Evolutionary conservation across 163 green algal species (phyloP), one percentile per base, ranked within the genome.

Genomic region (Volvox carteri): DNA sequence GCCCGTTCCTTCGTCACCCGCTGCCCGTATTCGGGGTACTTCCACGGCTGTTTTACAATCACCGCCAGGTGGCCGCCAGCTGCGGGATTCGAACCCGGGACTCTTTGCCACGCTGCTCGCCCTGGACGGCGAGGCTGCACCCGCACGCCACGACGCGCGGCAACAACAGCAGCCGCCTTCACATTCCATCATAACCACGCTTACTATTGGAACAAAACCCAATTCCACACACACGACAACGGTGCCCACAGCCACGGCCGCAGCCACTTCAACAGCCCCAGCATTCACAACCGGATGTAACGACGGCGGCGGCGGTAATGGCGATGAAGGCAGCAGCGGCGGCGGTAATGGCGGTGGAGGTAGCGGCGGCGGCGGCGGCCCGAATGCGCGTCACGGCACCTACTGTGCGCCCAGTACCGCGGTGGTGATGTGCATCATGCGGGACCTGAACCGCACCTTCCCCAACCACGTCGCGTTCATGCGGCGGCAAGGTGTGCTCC

Each of bases 381-480:
- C 62, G n/a, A n/a, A n/a, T n/a, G n/a, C n/a, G n/a, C n/a, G n/a
- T n/a, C n/a, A n/a, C n/a, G n/a, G n/a, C n/a, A n/a, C n/a, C 6
- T 78, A 54, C 23, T 19, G 1, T 9, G 39, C 70, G 12, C 70
- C 70, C 78, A 74, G 8, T 50, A 56, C 85, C 1, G 46, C 90
- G 3, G 77, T 91, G 5, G 95, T 97, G 46, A 85, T 94, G 35
- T 93, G 96, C 87, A 98, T 98, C 62, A 95, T 98, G 86, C 91
- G 95, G 0, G 96, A 98, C 90, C 92, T 98, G 46, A 95, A 92
- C 80, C 93, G 96, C 73, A 98, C 96, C 18, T 98, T 96, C 84
- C 96, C 96, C 39, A 94, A 87, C 23, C 95, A 98, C 84, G 91
- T 97, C 23, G 97, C 94, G 89, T 98, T 97, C 89, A 92, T 93